Percentiles rank a stretch among this genome's conserved stretches.
phyloP scores from a whole-genome alignment of 1,139 yeast genomes.

The Scheffersomyces titani region DNA sequence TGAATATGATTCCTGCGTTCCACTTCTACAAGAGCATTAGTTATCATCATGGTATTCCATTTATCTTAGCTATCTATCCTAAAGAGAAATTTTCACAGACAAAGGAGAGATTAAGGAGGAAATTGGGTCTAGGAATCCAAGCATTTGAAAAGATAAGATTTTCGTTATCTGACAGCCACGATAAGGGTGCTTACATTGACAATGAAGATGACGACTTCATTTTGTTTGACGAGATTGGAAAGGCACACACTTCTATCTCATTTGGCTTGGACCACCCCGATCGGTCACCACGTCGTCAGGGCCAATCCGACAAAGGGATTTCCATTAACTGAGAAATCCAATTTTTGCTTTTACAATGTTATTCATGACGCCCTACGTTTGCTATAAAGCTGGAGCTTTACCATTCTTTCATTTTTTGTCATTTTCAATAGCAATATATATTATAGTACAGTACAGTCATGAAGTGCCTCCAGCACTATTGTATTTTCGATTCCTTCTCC shows the following conservation, averaged over 20 bases:
- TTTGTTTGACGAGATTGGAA: slow-evolving; percentile 57
- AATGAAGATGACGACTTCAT: slow-evolving; percentile 52
- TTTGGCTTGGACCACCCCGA: slow-evolving; percentile 89
- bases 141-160: slow-evolving; percentile 76
- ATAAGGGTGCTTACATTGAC: slow-evolving; percentile 48
- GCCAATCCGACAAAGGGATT: slow-evolving; percentile 60
- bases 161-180: slow-evolving; percentile 52
- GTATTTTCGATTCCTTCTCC: slow-evolving; percentile 14
- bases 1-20: slow-evolving; percentile 50
- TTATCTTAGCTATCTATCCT: slow-evolving; percentile 67
- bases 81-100: slow-evolving; percentile 68
- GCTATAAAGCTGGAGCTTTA: not conserved
- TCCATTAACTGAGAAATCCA: slow-evolving; percentile 35
- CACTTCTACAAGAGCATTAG: slow-evolving; percentile 77
- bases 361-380: not conserved
- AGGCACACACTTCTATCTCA: slow-evolving; percentile 34
- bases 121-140: slow-evolving; percentile 72
- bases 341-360: not conserved
- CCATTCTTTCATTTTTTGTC: slow-evolving; percentile 2
- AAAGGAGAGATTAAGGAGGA: slow-evolving; percentile 63
- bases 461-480: not conserved
- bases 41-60: slow-evolving; percentile 86
- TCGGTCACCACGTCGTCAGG: slow-evolving; percentile 52
- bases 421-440: not conserved
- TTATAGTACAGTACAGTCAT: not conserved